Base-by-base conservation (phyloP, 805 yeast species). In the Candida xyloterini region DNA sequence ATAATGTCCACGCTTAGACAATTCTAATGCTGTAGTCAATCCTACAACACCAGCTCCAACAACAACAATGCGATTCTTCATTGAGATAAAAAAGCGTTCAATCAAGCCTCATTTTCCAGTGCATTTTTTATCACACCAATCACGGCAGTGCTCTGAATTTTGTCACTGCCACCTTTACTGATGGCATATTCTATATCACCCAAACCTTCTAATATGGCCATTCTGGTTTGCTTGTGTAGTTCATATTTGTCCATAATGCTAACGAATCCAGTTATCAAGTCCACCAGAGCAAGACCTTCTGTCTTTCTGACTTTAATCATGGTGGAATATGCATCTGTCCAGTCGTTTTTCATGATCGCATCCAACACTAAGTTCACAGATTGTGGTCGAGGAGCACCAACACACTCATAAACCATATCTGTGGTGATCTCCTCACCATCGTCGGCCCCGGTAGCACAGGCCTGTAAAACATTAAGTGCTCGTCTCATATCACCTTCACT, bases 401-500 rank as follows among this genome's bases (percentile, higher is more conserved):
- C 82, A 59, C 97, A 90, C 47, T 90, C 96, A 60, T 87, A 93
- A 26, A 93, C 81, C 79, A 85, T 81, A 39, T 78, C 80, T 22
- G 74, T 76, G 21, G 82, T 74, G 28, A 93, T 83, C 35, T 75
- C 78, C 24, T 71, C 78, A 11, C 48, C 51, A 15, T 37, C 37
- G 24, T 76, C 78, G 14, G 76, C 57, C 2, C 95, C 85, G 0
- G 96, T 90, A 46, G 84, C 77, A 61, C 98, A 87, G 0, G 98
- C 95, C 63, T 93, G 99, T 42, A 93, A 64, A 5, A 93, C 96
- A 56, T 93, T 93, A 52, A 93, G 70, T 1, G 95, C 95, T 35
- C 86, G 78, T 67, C 99, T 78, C 99, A 93, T 93, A 62, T 93
- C 99, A 37, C 99, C 99, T 42, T 80, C 76, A n/a, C 93, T 74